Evolutionary conservation across 2,329 filamentous ascomycete genomes (phyloP), one percentile per base, ranked within the genome.

Genomic region (Tympanopsis confertula): DNA sequence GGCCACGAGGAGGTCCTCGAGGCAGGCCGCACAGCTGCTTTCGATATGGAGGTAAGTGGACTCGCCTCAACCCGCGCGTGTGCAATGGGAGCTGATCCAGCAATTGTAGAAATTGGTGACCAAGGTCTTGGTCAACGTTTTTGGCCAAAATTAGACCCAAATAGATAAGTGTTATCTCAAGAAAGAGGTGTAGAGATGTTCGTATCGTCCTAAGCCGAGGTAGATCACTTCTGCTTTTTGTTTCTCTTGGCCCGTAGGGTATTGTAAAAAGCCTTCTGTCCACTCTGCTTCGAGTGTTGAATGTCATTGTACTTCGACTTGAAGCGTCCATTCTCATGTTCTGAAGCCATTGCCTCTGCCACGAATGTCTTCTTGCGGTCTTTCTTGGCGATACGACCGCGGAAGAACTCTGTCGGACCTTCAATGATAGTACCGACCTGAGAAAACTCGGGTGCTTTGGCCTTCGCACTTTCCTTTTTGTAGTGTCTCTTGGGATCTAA

Each of bases 221-320:
- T n/a, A 10, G 7, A 7, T 33, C 30, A 33, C 15, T 33, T 33
- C 10, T 18, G 10, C 17, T 33, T 7, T 12, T 15, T 10, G 30
- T 17, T 17, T 15, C 30, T 33, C 56, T 75, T 71, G 36, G 66
- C 66, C 53, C 83, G 75, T 46, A 94, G 58, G 39, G 79, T 81
- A 54, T 89, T 89, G 67, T 95, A 96, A 50, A 85, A 82, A 1
- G 74, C 78, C 61, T 89, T 95, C 65, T 86, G 93, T 38, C 91
- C 91, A 49, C 85, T 94, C 18, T 72, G 75, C 62, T 94, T 96
- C 43, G 71, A 71, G 37, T 69, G 69, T 55, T 95, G 87, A 36
- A 96, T 86, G 41, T 89, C 80, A 40, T 74, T 70, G 59, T 94
- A 96, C 60, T 94, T 95, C 51, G 69, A 73, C 67, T 84, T 86